Evolutionary conservation across 139 green algal genomes (phyloP), one percentile per base, ranked within the genome.

Genomic region (Chlamydomonas sphaeroides): DNA sequence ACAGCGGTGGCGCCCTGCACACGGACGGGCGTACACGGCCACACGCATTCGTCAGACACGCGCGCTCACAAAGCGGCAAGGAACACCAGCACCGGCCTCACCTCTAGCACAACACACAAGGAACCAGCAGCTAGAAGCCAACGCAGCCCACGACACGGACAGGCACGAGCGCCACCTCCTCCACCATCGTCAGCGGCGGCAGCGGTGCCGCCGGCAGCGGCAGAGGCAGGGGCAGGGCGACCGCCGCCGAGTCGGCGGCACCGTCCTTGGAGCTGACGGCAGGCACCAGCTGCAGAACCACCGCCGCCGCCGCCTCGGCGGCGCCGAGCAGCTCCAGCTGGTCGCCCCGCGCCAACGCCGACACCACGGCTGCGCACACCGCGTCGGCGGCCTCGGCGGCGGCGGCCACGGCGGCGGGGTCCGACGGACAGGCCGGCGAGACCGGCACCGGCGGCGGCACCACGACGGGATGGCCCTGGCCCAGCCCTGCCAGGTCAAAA

Each of bases 251-350:
- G n/a, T 48, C 68, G 45, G n/a, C 35, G 71, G 35, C 21, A 5
- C 35, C 36, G 56, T 32, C 72, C 39, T 57, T 59, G 57, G 72
- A 45, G 49, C 2, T 14, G 32, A 80, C 39, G 35, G 56, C 72
- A 2, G 48, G 38, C 6, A 68, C 56, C 15, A 80, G 72, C 10
- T 80, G 56, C 53, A 80, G 72, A 26, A 80, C 72, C 17, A 80
- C 72, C 25, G 72, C 38, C 28, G 72, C 72, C 5, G 72, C 72
- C 5, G 72, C 57, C 38, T 80, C 72, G 5, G 72, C 61, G 33
- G 56, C 57, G 6, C 72, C 57, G 11, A 69, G 57, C 36, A 80
- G 39, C 72, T 45, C 72, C 15, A 68, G 28, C 6, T 56, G 72
- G 38, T 80, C 72, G 28, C 72, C 72, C 0, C 38, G 38, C 30